Evolutionary conservation across 352 stramenopile genomes (phyloP), one percentile per base, ranked within the genome.

Genomic region (Albugo laibachii): DNA sequence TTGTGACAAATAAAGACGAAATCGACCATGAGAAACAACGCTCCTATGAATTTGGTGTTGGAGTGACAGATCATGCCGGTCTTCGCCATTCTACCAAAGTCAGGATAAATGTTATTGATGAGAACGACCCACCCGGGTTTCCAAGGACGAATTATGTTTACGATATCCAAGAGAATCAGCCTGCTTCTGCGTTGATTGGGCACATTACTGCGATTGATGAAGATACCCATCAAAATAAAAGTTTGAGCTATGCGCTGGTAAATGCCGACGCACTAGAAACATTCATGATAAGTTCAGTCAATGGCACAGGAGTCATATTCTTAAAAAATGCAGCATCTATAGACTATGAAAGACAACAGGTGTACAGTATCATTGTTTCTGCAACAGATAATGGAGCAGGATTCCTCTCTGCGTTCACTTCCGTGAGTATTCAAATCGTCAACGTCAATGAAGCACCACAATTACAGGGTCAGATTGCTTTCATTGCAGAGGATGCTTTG

Each of bases 151-250:
- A 40, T 8, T 80, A 75, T 41, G 52, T 12, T 0, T 71, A 76
- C 47, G 24, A 8, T 0, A 41, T 73, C 13, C 14, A 27, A 11
- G 68, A 80, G 53, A 76, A 75, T 51, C n/a, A 43, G 14, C 35
- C 54, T n/a, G 53, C 41, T 2, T 57, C 63, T 35, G 56, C 63
- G 0, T 21, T 54, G 15, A 47, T 74, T 4, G 65, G 65, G 11
- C 47, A 52, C 4, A 38, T 75, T 12, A 37, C 40, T 0, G 68
- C 68, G 0, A 51, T 68, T 13, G 62, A 75, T 36, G 52, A 39
- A 1, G 68, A 80, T 45, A 56, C 45, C 8, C 68, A 60, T 35
- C 63, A 76, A 51, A 76, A 78, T 57, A 62, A 59, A n/a, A 66
- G 63, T 4, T 52, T 80, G 13, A 49, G 48, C 14, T 80, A 78